phyloP scores from a whole-genome alignment of 495 filamentous ascomycete species.

The Talaromyces liani region DNA sequence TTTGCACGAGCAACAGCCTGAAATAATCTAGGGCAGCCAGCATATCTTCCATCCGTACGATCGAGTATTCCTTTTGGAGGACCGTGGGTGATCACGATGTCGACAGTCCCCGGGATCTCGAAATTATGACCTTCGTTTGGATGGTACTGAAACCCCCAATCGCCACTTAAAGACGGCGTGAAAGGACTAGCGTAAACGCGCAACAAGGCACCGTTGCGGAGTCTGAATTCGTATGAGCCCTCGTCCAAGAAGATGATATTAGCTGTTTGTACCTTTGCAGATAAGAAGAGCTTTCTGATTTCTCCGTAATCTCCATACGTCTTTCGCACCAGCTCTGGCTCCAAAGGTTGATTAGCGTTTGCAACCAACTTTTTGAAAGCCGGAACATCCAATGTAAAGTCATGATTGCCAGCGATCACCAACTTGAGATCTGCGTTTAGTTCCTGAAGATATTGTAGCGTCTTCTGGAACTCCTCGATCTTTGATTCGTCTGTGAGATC shows the following conservation, averaged over 20 bases:
- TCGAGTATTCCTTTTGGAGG: constrained; percentile 55
- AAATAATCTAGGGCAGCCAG: constrained; percentile 53
- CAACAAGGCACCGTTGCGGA: constrained; percentile 50
- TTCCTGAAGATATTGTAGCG: constrained; percentile 39
- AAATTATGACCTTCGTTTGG: constrained; percentile 40
- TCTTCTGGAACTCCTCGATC: constrained; percentile 41
- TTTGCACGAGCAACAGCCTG: constrained; percentile 41
- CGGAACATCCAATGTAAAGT: constrained; percentile 52
- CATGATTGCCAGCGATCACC: constrained; percentile 70
- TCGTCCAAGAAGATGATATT: constrained; percentile 56
- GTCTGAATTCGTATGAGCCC: constrained; percentile 45
- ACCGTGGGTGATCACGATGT: constrained; percentile 63
- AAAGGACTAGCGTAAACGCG: constrained; percentile 61
- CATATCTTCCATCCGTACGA: constrained; percentile 20
- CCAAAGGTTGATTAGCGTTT: constrained; percentile 17
- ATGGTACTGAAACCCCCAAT: constrained; percentile 54
- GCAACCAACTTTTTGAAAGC: constrained; percentile 24
- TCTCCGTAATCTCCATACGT: constrained; percentile 27
- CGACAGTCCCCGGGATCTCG: constrained; percentile 32
- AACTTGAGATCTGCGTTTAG: constrained; percentile 59
- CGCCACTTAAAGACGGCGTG: constrained; percentile 43
- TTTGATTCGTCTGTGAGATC: constrained; percentile 57
- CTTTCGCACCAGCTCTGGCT: constrained; percentile 17
- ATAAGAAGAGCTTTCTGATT: constrained; percentile 13
- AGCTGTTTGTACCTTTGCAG: constrained; percentile 21